These are phyloP conservation scores for Panaeolus papilionaceus DNA, from an alignment of 768 basidiomycete genomes.

Conservation along the genomic window DNA sequence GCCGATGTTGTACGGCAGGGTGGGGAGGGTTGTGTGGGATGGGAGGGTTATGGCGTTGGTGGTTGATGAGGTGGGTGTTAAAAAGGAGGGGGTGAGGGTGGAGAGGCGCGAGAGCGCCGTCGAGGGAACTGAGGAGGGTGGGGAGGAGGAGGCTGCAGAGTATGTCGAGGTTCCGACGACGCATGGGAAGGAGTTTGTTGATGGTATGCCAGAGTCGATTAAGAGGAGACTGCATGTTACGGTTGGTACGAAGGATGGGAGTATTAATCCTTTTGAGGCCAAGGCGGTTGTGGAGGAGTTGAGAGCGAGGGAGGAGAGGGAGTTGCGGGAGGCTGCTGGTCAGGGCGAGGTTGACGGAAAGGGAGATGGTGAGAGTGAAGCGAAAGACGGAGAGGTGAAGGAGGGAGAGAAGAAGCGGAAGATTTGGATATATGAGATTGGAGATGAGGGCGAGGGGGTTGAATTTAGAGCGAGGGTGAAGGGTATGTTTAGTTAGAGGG, in stretches of 20 bases:
- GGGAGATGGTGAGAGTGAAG: background rate
- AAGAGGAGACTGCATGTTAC: constrained; percentile 79
- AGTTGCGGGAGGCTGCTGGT: constrained; percentile 3
- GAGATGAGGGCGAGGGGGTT: background rate
- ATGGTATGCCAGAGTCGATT: constrained; percentile 51
- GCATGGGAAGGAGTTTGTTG: constrained; percentile 52
- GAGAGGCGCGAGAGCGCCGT: background rate
- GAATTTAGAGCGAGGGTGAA: constrained; percentile 12
- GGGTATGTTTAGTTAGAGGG: background rate
- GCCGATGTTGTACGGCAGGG: constrained; percentile 64
- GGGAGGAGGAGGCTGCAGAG: constrained; percentile 24
- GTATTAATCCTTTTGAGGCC: constrained; percentile 72
- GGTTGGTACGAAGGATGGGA: constrained; percentile 68
- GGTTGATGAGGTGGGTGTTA: constrained; percentile 61
- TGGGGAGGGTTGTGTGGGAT: constrained; percentile 77
- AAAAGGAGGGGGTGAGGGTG: constrained; percentile 21
- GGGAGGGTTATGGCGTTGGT: constrained; percentile 81
- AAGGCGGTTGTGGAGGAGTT: constrained; percentile 55
- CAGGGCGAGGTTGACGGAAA: background rate
- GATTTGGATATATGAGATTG: constrained; percentile 8
- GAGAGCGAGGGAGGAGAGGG: constrained; percentile 12
- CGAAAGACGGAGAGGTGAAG: no score
- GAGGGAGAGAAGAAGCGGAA: constrained; percentile 10
- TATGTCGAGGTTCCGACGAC: background rate
- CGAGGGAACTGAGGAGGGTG: constrained; percentile 20